Evolutionary conservation across 1,284 basidiomycete genomes (phyloP), one percentile per base, ranked within the genome.

Genomic region (Stereum hirsutum): DNA sequence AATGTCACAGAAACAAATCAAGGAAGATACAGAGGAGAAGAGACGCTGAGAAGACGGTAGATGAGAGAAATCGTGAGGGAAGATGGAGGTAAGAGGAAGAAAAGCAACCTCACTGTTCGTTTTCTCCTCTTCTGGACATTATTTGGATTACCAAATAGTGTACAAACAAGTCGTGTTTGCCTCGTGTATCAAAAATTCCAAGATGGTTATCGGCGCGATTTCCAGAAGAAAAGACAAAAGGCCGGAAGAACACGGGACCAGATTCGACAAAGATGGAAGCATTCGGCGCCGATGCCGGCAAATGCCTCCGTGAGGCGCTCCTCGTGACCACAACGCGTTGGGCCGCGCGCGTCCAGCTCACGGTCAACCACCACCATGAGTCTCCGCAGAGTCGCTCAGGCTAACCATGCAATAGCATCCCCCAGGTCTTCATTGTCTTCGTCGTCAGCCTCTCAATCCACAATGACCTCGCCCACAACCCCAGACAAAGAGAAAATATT

Each of bases 381-480:
- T 47, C 49, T 58, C 24, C 57, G 61, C 32, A 56, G 60, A 24
- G 41, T 62, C 32, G 62, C 61, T 7, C 62, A 63, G 46, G 51
- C 57, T 1, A 63, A 63, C 44, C 52, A 55, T 20, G 36, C 36
- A 7, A 14, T 5, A 7, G 36, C 24, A 42, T 39, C 46, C 39
- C 42, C 47, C 26, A 39, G 49, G 36, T 43, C 36, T 5, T 23
- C 34, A 2, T 41, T 45, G 3, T 30, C 41, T 20, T 15, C 41
- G 10, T 23, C 33, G 6, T 26, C 23, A 20, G 6, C 14, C 41
- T 37, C 41, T 28, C 40, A 21, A 6, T 30, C 21, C 43, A 40
- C 53, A 28, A 51, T 55, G 32, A 40, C 49, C 2, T 46, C 50
- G 15, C 42, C 57, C 24, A 55, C 57, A 5, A 52, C 34, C 57